phyloP scores from a whole-genome alignment of 129 eudicot species.

The Glebionis coronaria region DNA sequence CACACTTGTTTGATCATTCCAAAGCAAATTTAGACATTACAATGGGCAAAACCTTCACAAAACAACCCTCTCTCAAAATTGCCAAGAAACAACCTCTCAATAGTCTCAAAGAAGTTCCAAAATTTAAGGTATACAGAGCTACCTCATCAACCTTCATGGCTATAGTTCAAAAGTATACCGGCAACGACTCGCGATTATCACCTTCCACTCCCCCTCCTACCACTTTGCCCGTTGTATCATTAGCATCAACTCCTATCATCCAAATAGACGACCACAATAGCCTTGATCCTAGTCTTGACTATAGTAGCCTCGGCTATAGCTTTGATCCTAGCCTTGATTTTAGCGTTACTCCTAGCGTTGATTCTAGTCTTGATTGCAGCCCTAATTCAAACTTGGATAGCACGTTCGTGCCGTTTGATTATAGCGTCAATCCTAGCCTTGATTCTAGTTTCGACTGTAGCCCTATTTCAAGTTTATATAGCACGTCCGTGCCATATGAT shows the following conservation, averaged over 20 bases:
- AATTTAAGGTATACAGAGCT: conserved; percentile 46
- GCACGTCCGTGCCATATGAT: conserved; percentile 16
- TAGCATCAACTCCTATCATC: conserved; percentile 20
- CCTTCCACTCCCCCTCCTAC: conserved; percentile 28
- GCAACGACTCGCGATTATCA: conserved; percentile 28
- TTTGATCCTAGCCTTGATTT: background rate
- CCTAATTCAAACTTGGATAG: conserved; percentile 14
- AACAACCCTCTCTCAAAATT: conserved; percentile 25
- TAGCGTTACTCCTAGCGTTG: conserved; percentile 9
- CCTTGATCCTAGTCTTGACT: conserved; percentile 17
- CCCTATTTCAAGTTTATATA: conserved; percentile 22
- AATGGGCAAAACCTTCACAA: conserved; percentile 33
- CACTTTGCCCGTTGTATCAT: conserved; percentile 5
- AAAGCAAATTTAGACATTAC: conserved; percentile 12
- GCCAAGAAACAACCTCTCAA: conserved; percentile 32
- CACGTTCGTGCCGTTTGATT: conserved; percentile 3
- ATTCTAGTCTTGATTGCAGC: conserved; percentile 14
- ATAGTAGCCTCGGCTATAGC: background rate
- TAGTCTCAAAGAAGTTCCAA: conserved; percentile 26
- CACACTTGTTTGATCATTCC: conserved; percentile 33
- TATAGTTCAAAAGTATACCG: conserved; percentile 46
- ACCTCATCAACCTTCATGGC: conserved; percentile 38
- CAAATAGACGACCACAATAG: conserved; percentile 24
- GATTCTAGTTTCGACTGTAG: background rate
- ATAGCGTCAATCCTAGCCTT: conserved; percentile 13